These are phyloP conservation scores for Sutorius eximius DNA, from an alignment of 1,284 basidiomycete species.

Conservation along the genomic window DNA sequence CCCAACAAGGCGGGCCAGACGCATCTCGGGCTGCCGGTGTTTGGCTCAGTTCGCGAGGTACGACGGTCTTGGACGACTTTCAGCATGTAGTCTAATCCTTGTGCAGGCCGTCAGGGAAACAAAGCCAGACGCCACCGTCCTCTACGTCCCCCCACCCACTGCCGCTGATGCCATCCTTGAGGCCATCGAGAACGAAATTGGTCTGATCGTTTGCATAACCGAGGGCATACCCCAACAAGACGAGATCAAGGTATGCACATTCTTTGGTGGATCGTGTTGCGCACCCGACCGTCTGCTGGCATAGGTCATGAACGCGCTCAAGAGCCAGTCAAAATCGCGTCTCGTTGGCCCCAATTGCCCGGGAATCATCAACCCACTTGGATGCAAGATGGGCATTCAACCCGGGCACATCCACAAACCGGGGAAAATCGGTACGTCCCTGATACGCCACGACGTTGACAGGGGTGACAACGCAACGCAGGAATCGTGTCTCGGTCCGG, in stretches of 20 bases:
- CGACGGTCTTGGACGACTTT: constrained; percentile 18
- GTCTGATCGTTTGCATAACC: constrained; percentile 94
- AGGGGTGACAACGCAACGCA: constrained; percentile 31
- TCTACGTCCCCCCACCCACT: constrained; percentile 92
- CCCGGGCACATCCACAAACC: constrained; percentile 97
- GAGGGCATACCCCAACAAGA: constrained; percentile 97
- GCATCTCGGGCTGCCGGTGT: constrained; percentile 95
- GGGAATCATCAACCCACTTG: constrained; percentile 94
- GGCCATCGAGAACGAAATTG: constrained; percentile 96
- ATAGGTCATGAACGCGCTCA: constrained; percentile 90
- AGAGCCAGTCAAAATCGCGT: constrained; percentile 91
- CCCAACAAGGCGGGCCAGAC: constrained; percentile 97
- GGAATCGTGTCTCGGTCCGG: constrained; percentile 98
- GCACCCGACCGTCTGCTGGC: constrained; percentile 8
- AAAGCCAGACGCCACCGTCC: constrained; percentile 87
- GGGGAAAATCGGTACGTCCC: constrained; percentile 80
- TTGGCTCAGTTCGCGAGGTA: constrained; percentile 90
- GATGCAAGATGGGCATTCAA: constrained; percentile 99
- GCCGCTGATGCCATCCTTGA: constrained; percentile 96
- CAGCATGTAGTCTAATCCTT: background rate
- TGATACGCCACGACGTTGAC: background rate
- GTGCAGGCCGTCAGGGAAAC: constrained; percentile 78
- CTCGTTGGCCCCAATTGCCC: constrained; percentile 98
- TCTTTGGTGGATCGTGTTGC: background rate
- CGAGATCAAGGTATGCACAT: constrained; percentile 75